Evolutionary conservation across 257 asterid species (phyloP), one percentile per base, ranked within the genome.

Genomic region (Marsdenia floribunda): DNA sequence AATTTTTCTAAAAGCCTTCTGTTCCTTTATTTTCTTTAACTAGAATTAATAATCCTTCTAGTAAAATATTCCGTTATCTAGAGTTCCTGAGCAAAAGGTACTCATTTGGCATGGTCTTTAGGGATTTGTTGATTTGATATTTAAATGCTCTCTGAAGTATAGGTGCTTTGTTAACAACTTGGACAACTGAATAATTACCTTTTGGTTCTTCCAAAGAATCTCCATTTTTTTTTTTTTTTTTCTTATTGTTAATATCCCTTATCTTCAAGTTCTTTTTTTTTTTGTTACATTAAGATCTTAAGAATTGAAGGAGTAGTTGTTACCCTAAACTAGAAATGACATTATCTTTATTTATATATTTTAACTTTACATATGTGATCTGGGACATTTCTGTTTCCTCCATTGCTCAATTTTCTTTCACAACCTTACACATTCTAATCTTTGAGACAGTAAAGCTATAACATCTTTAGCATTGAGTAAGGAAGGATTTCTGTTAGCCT

Each of bases 391-490:
- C 26, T 63, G 61, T 72, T 47, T 8, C 35, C 26, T 33, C 54
- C 42, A 2, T 58, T 73, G 40, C 69, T 63, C 12, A 26, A 22
- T 72, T 44, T 61, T 37, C 40, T 53, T 76, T 77, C 82, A 63
- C 77, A 57, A 78, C 70, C 64, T 13, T 77, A 52, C 79, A 24
- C 63, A 7, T 66, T 53, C 77, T 76, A 37, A 54, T 79, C 66
- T 83, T 54, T 87, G 84, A 65, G 78, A 83, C 91, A 92, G 98
- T 80, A 95, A 92, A 82, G 93, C 91, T 70, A 85, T 95, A 73
- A 92, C 97, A 72, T 88, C 96, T 90, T 83, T 95, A 88, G 90
- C 96, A 44, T 83, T 87, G 73, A 88, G 93, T 76, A 85, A 80
- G 77, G 96, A 90, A 77, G 96, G 98, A 35, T 76, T 53, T 63